A percentile compares a stretch with the other conserved stretches of the same genome.
Conservation (phyloP, 129 eudicot genomes). For the Flaveria brownii region DNA sequence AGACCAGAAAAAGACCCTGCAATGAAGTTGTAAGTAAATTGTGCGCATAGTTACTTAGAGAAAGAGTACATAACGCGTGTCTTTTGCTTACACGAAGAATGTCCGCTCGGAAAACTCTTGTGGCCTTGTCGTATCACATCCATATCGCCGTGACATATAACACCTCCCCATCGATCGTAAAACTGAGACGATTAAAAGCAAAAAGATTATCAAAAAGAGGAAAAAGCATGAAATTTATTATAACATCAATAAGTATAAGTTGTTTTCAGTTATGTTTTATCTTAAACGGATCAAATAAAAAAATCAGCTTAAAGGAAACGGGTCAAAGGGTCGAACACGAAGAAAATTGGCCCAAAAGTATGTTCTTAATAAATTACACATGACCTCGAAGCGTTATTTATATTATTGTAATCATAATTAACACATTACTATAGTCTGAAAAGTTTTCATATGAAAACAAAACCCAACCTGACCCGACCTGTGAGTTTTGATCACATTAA, state of each 20-base stretch:
- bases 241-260: too few species aligned
- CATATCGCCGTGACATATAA: slow-evolving; percentile 72
- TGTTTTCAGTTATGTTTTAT: background rate
- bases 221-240: too few species aligned
- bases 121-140: slow-evolving; percentile 68
- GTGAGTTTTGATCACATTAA: background rate
- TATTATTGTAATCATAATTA: too few species aligned
- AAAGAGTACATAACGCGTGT: background rate
- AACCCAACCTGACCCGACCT: background rate
- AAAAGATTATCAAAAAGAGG: background rate
- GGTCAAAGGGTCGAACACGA: background rate
- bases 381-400: too few species aligned
- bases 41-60: background rate
- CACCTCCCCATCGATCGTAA: slow-evolving; percentile 71
- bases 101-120: slow-evolving; percentile 92
- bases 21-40: slow-evolving; percentile 14
- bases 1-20: slow-evolving; percentile 90
- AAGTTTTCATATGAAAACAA: background rate
- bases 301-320: background rate
- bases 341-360: background rate
- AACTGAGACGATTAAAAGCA: slow-evolving; percentile 41
- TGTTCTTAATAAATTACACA: background rate
- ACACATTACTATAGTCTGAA: too few species aligned
- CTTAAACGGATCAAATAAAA: background rate
- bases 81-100: slow-evolving; percentile 66